Conservation (phyloP, 441 rosid species). For the Erysimum cheiri region DNA sequence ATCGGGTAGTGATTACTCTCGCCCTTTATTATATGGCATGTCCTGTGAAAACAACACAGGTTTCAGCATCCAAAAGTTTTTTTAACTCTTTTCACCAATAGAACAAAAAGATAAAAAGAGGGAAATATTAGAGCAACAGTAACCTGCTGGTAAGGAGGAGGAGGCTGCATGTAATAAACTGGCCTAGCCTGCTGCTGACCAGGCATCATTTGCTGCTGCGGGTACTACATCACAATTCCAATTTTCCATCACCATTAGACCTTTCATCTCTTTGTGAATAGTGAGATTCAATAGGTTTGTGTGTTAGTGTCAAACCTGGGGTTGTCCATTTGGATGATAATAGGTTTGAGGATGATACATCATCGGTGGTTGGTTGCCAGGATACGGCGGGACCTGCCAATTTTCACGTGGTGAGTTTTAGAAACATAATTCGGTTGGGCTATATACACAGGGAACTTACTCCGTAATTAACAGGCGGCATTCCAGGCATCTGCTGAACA, state of each 20-base stretch:
- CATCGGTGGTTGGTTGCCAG: constrained; percentile 78
- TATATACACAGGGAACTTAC: constrained; percentile 51
- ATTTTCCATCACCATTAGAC: not conserved
- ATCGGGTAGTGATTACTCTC: constrained; percentile 50
- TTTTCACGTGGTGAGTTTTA: constrained; percentile 10
- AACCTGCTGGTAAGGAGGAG: constrained; percentile 69
- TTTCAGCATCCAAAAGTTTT: constrained; percentile 26
- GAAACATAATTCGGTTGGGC: not conserved
- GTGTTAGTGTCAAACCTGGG: constrained; percentile 60
- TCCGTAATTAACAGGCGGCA: constrained; percentile 80
- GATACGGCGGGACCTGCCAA: constrained; percentile 66
- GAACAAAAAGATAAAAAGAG: not conserved
- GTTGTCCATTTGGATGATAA: constrained; percentile 71
- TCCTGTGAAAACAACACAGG: constrained; percentile 52
- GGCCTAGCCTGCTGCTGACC: constrained; percentile 68
- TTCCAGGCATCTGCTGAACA: constrained; percentile 69
- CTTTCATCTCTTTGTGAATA: not conserved
- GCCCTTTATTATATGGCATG: constrained; percentile 67
- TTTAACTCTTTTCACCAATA: not conserved
- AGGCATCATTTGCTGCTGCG: constrained; percentile 65
- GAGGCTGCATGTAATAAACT: constrained; percentile 61
- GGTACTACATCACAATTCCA: constrained; percentile 30
- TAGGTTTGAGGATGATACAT: constrained; percentile 73
- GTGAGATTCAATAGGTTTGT: not conserved
- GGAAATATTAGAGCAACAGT: constrained; percentile 30